Evolutionary conservation across 345 rosid species (phyloP), one percentile per base, ranked within the genome.

Genomic region (Chamaenerion angustifolium): DNA sequence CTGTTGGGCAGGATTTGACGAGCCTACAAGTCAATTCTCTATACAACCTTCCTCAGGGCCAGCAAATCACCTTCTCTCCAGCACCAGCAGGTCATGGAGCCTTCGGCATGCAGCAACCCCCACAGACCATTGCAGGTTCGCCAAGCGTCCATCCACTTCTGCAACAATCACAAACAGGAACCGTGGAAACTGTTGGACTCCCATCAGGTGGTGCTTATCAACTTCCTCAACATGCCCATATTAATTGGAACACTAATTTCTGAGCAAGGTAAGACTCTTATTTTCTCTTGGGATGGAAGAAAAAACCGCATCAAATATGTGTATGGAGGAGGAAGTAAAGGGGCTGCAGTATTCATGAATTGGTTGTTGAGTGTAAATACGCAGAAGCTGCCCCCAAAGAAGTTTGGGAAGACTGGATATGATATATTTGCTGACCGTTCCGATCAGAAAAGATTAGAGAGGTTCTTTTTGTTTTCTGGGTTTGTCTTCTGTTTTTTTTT

Each of bases 21-120:
- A 71, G 65, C 67, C 40, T 80, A 71, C 96, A 80, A 62, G 68
- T 77, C 27, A 82, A 68, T 70, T 61, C 80, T 46, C 40, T 84
- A 51, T 74, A 74, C 73, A 75, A 80, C 60, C 69, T 81, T 18
- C 71, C 70, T 46, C 94, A 81, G 40, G 82, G 85, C 16, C 94
- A 79, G 56, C 94, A 73, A 53, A 61, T 81, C 43, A 48, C 77
- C 13, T 84, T 71, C 59, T 71, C 88, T 21, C 78, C 76, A 40
- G 69, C 75, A 40, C 94, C 74, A 64, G 65, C 76, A 12, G 82
- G 83, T 35, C 95, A 76, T 23, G 75, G 76, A 16, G 70, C 79
- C 21, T 76, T 71, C 55, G 64, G 88, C 49, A 51, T 79, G 19
- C 77, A 79, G 58, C 81, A 74, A 46, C 73, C 75, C 16, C 42